Percentiles rank a stretch among this genome's conserved stretches.
These are phyloP conservation scores for Medicago lupulina DNA, from an alignment of 306 rosid genomes.

Conservation along the genomic window DNA sequence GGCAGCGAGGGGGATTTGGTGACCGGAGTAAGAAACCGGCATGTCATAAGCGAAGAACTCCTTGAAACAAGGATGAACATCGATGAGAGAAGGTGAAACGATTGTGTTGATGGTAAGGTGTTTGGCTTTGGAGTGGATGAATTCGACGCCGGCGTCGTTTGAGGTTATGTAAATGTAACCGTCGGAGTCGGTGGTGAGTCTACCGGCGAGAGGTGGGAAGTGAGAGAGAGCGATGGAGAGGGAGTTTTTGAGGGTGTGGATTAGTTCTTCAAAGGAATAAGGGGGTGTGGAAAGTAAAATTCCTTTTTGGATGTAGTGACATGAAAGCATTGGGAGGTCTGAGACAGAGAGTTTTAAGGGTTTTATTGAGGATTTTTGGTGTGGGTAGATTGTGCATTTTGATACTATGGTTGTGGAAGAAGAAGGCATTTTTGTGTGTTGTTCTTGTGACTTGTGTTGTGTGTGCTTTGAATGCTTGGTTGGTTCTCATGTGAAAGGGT, in stretches of 20 bases:
- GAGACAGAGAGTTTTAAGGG: constrained; percentile 76
- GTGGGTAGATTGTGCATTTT: constrained; percentile 61
- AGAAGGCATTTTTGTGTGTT: constrained; percentile 66
- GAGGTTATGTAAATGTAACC: constrained; percentile 65
- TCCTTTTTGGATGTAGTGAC: constrained; percentile 90
- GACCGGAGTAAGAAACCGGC: constrained; percentile 73
- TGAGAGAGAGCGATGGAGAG: constrained; percentile 64
- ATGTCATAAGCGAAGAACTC: constrained; percentile 73
- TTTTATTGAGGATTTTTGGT: constrained; percentile 56
- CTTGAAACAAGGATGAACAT: constrained; percentile 71
- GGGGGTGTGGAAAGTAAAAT: constrained; percentile 67
- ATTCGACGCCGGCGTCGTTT: constrained; percentile 79
- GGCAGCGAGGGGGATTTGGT: constrained; percentile 65
- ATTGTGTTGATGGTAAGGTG: constrained; percentile 48
- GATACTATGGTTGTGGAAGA: constrained; percentile 64
- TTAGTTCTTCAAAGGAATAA: constrained; percentile 53
- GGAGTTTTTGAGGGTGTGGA: constrained; percentile 60
- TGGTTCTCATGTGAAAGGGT: constrained; percentile 7
- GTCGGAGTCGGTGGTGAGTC: constrained; percentile 58
- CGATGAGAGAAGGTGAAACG: constrained; percentile 34
- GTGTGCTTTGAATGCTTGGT: background rate
- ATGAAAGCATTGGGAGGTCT: constrained; percentile 88
- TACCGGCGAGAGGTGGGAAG: constrained; percentile 89
- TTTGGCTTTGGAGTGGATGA: constrained; percentile 72
- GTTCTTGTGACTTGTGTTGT: background rate